Conservation (phyloP, 108 stramenopile species). For the Epithemia pelagica region DNA sequence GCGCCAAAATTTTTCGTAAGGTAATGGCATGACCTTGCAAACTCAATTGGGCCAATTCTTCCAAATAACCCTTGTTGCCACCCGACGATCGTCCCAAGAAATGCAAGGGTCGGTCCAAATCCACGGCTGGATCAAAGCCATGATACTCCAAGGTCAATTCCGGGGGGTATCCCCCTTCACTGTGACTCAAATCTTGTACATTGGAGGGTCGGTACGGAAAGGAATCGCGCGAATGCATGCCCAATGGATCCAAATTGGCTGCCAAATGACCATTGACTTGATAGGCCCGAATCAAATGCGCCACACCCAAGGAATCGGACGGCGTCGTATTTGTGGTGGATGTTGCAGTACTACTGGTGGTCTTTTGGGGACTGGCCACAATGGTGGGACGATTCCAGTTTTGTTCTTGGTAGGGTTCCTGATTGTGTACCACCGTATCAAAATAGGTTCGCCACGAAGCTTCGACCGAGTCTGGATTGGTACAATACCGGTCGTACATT, state of each 20-base stretch:
- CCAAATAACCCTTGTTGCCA: constrained; percentile 94
- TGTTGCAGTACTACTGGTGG: not conserved
- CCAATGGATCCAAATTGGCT: constrained; percentile 94
- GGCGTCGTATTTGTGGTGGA: constrained; percentile 38
- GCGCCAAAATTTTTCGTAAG: constrained; percentile 72
- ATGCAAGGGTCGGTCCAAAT: constrained; percentile 88
- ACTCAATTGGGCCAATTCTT: constrained; percentile 58
- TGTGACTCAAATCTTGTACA: constrained; percentile 14
- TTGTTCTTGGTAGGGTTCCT: constrained; percentile 33
- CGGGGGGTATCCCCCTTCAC: constrained; percentile 46
- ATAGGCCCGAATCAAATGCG: constrained; percentile 96
- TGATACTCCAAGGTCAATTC: constrained; percentile 87
- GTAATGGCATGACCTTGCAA: constrained; percentile 72
- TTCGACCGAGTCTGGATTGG: constrained; percentile 65
- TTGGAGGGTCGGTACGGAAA: constrained; percentile 76
- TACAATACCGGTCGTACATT: constrained; percentile 67
- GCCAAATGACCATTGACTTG: constrained; percentile 95
- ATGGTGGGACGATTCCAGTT: constrained; percentile 33
- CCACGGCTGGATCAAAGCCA: constrained; percentile 77
- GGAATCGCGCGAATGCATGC: constrained; percentile 66
- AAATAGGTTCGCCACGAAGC: constrained; percentile 59
- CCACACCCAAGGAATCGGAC: constrained; percentile 81
- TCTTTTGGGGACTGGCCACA: constrained; percentile 20
- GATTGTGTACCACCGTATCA: constrained; percentile 23
- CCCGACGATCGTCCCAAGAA: constrained; percentile 76